These are phyloP conservation scores for Hypoxylon sp. DNA, from an alignment of 2,329 filamentous ascomycete species.

Conservation along the genomic window DNA sequence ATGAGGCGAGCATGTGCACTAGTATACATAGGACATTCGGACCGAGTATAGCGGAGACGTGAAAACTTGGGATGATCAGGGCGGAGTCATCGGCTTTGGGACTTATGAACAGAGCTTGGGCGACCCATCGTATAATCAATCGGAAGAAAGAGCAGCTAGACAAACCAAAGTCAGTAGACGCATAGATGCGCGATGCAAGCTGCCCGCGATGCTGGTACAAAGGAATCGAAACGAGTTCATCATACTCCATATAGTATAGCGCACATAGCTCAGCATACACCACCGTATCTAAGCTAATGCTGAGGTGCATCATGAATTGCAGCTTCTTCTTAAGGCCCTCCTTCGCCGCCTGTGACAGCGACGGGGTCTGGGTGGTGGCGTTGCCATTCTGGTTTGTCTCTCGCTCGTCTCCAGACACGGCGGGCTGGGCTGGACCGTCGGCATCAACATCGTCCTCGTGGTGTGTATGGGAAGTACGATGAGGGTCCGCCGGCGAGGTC, in stretches of 20 bases:
- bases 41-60: slow-evolving; percentile 68
- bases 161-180: slow-evolving; percentile 14
- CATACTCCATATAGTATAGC: slow-evolving; percentile 78
- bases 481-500: slow-evolving; percentile 55
- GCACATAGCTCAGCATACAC: slow-evolving; percentile 73
- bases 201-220: not conserved
- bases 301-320: slow-evolving; percentile 69
- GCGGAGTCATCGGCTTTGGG: slow-evolving; percentile 70
- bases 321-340: slow-evolving; percentile 65
- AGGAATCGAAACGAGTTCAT: slow-evolving; percentile 16
- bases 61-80: slow-evolving; percentile 67
- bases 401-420: slow-evolving; percentile 31
- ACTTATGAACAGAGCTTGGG: slow-evolving; percentile 73
- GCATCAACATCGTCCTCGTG: slow-evolving; percentile 39
- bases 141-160: slow-evolving; percentile 73
- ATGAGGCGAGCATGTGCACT: slow-evolving; percentile 66
- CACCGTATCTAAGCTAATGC: slow-evolving; percentile 70
- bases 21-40: slow-evolving; percentile 72
- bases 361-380: slow-evolving; percentile 39
- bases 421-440: slow-evolving; percentile 36
- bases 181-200: not conserved
- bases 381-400: slow-evolving; percentile 32
- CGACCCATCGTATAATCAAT: slow-evolving; percentile 67
- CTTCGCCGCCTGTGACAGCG: slow-evolving; percentile 49
- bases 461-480: slow-evolving; percentile 43